phyloP scores from a whole-genome alignment of 352 stramenopile species.

The Phytophthora tubulina region DNA sequence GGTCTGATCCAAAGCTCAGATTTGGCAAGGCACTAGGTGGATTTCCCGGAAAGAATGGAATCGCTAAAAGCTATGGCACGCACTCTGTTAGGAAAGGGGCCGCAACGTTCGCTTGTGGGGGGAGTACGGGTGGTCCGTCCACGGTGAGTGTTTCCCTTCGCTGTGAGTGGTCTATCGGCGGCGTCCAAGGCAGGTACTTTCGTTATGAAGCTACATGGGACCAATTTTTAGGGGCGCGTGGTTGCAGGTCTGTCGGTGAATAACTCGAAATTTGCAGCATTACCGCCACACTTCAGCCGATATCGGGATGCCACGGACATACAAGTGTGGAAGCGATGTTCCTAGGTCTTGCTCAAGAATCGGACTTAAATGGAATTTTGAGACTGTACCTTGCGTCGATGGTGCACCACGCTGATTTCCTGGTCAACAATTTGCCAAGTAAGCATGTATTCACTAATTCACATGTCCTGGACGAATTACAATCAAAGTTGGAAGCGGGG shows the following conservation, averaged over 20 bases:
- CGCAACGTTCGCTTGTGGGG: conserved; percentile 18
- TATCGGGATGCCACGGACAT: not conserved
- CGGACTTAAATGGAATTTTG: not conserved
- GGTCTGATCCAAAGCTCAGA: too few relatives aligned
- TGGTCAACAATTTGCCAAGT: not conserved
- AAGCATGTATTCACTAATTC: conserved; percentile 1
- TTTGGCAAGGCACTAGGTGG: too few relatives aligned
- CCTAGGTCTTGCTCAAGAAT: not conserved
- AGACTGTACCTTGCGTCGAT: conserved; percentile 19
- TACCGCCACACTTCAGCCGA: conserved; percentile 23
- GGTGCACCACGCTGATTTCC: conserved; percentile 8
- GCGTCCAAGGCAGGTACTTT: conserved; percentile 17
- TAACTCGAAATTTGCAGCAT: conserved; percentile 10
- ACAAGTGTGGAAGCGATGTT: conserved; percentile 14
- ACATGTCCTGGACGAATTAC: not conserved
- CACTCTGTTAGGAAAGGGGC: conserved; percentile 22
- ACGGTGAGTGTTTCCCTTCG: conserved; percentile 20
- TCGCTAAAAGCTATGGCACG: not conserved
- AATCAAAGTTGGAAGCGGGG: not conserved
- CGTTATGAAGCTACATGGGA: conserved; percentile 10
- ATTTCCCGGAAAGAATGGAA: too few relatives aligned
- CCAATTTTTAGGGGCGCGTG: conserved; percentile 19
- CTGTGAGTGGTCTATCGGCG: conserved; percentile 18
- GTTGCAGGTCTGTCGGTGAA: conserved; percentile 24
- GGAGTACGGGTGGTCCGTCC: conserved; percentile 10